These are phyloP conservation scores for Arxiozyma slooffiae DNA, from an alignment of 1,139 yeast species.

Conservation along the genomic window DNA sequence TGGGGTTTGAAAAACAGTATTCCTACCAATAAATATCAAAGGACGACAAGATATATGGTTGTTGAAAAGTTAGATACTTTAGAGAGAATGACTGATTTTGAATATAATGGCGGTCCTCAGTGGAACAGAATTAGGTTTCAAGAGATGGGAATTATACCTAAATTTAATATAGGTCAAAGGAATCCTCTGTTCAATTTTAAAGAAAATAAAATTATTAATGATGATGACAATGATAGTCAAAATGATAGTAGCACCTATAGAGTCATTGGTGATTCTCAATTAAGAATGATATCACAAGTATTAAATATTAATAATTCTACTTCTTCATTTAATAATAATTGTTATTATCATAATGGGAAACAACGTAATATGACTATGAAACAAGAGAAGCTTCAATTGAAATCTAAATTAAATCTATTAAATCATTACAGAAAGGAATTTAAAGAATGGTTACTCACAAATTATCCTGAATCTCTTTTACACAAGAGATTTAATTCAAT, in stretches of 20 bases:
- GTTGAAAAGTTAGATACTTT: slow-evolving; percentile 44
- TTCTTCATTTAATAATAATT: neutral
- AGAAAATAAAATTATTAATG: slow-evolving; percentile 5
- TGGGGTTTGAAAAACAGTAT: slow-evolving; percentile 56
- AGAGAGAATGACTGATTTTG: slow-evolving; percentile 45
- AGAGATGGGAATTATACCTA: slow-evolving; percentile 39
- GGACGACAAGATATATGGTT: slow-evolving; percentile 39
- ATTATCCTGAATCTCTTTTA: slow-evolving; percentile 32
- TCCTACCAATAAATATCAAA: slow-evolving; percentile 31
- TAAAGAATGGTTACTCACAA: slow-evolving; percentile 33
- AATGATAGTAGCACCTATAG: slow-evolving; percentile 6
- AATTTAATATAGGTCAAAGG: slow-evolving; percentile 18
- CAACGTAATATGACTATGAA: neutral
- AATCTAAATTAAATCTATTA: neutral
- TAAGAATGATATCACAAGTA: slow-evolving; percentile 13
- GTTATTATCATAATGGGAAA: neutral
- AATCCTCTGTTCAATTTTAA: slow-evolving; percentile 30
- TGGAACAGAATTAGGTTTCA: slow-evolving; percentile 44
- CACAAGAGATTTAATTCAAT: slow-evolving; percentile 26
- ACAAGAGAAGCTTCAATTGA: neutral
- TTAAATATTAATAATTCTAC: slow-evolving; percentile 9
- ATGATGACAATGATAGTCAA: slow-evolving; percentile 13
- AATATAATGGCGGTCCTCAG: slow-evolving; percentile 39
- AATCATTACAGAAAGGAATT: slow-evolving; percentile 30
- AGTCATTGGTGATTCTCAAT: slow-evolving; percentile 6